A percentile compares a stretch with the other conserved stretches of the same genome.
Conservation (phyloP, 441 rosid genomes). For the Dalechampia spathulata region DNA sequence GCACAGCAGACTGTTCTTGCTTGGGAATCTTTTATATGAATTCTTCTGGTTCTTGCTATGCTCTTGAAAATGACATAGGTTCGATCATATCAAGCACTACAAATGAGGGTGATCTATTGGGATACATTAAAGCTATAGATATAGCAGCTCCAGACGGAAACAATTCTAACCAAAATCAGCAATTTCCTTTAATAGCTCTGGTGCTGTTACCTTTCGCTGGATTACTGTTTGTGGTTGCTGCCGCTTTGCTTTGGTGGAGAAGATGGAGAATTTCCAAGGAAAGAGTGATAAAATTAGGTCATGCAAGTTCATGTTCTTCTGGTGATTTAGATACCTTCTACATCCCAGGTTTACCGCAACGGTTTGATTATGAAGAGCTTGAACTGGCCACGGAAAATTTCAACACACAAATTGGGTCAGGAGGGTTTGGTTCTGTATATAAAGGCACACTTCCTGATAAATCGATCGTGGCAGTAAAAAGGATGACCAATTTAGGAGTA, state of each 20-base stretch:
- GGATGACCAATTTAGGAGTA: conserved; percentile 58
- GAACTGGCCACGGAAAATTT: conserved; percentile 71
- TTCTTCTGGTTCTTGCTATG: conserved; percentile 62
- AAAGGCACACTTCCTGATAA: conserved; percentile 58
- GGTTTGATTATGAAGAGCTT: conserved; percentile 63
- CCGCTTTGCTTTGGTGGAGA: conserved; percentile 53
- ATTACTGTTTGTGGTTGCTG: conserved; percentile 28
- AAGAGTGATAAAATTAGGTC: conserved; percentile 25
- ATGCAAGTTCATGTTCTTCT: conserved; percentile 31
- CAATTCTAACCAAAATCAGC: conserved; percentile 15
- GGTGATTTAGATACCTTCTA: conserved; percentile 65
- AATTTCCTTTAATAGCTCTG: conserved; percentile 48
- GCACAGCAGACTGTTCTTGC: conserved; percentile 62
- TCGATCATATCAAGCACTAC: conserved; percentile 36
- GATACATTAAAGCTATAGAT: conserved; percentile 43
- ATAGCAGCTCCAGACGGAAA: conserved; percentile 22
- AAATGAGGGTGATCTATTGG: conserved; percentile 26
- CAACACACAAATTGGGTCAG: conserved; percentile 58
- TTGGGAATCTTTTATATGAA: conserved; percentile 54
- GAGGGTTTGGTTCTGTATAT: too few species aligned
- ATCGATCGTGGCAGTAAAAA: conserved; percentile 70
- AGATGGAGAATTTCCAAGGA: conserved; percentile 31
- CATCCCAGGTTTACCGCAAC: conserved; percentile 80
- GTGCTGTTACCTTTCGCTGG: conserved; percentile 59
- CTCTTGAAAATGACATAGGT: conserved; percentile 49